Conservation (phyloP, 352 stramenopile genomes). For the Globisporangium yorkense region DNA sequence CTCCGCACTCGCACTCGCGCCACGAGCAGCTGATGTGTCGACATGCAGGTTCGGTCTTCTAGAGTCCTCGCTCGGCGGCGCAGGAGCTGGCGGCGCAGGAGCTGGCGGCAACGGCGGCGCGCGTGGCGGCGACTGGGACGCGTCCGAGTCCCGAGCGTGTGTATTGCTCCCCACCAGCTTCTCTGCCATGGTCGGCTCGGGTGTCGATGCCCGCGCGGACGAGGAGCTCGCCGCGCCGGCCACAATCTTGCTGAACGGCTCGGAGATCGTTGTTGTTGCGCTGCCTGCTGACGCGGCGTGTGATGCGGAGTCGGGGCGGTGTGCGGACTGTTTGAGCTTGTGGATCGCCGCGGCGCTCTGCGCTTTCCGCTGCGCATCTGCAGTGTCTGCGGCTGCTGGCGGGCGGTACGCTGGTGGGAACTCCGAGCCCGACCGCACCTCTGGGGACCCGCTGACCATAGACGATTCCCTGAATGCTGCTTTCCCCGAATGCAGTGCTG, state of each 20-base stretch:
- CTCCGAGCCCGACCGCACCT: conserved; percentile 44
- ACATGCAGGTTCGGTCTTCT: conserved; percentile 42
- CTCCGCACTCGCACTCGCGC: conserved; percentile 9
- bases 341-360: conserved; percentile 70
- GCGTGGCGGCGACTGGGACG: background rate
- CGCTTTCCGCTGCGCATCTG: conserved; percentile 56
- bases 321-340: conserved; percentile 42
- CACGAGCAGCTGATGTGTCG: conserved; percentile 29
- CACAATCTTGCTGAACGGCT: conserved; percentile 54
- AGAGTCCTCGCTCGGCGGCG: conserved; percentile 3
- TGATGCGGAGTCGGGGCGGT: conserved; percentile 17
- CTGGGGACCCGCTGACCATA: conserved; percentile 26
- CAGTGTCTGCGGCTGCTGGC: conserved; percentile 13
- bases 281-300: conserved; percentile 4
- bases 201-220: conserved; percentile 9
- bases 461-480: conserved; percentile 63
- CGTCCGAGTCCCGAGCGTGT: conserved; percentile 2
- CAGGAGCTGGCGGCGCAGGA: background rate
- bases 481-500: conserved; percentile 69
- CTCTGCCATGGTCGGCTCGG: conserved; percentile 10
- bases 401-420: conserved; percentile 48
- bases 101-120: background rate
- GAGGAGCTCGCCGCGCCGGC: conserved; percentile 10
- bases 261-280: conserved; percentile 6
- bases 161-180: conserved; percentile 8